These are phyloP conservation scores for Mycena sp. DNA, from an alignment of 1,284 basidiomycete genomes.

Conservation along the genomic window DNA sequence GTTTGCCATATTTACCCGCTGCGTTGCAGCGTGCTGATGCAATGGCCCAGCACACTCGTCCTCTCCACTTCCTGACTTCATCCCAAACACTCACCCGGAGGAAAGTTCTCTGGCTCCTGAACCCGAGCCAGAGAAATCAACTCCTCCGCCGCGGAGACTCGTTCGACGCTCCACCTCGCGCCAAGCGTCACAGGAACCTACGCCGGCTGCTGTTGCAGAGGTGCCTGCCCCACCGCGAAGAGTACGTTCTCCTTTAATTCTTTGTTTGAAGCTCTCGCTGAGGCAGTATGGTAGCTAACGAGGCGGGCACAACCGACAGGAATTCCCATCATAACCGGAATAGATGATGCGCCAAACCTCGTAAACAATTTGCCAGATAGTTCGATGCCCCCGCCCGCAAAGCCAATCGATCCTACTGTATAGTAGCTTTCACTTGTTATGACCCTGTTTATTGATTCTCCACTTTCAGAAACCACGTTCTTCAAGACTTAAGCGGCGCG, in stretches of 20 bases:
- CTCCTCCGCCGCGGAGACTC: constrained; percentile 36
- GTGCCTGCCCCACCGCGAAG: constrained; percentile 36
- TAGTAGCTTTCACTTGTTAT: neutral
- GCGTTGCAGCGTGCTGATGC: neutral
- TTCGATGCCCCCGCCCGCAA: constrained; percentile 21
- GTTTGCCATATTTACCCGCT: neutral
- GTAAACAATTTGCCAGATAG: constrained; percentile 34
- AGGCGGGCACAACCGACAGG: constrained; percentile 41
- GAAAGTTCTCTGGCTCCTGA: constrained; percentile 48
- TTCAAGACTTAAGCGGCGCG: constrained; percentile 27
- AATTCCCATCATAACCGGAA: constrained; percentile 42
- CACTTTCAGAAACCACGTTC: constrained; percentile 22
- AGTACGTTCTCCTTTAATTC: constrained; percentile 26
- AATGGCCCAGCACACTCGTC: constrained; percentile 25
- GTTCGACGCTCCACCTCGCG: constrained; percentile 47
- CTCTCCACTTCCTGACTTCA: constrained; percentile 51
- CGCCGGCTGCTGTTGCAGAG: constrained; percentile 10
- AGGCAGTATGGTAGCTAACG: constrained; percentile 40
- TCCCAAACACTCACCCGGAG: constrained; percentile 54
- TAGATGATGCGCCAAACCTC: constrained; percentile 46
- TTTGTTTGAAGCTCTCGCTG: neutral
- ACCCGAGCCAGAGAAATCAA: constrained; percentile 29
- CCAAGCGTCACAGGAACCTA: constrained; percentile 44
- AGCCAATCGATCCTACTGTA: constrained; percentile 10
- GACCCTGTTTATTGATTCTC: neutral